Conservation (phyloP, 192 early-diverging fungal genomes). For the Entomortierella beljakovae region DNA sequence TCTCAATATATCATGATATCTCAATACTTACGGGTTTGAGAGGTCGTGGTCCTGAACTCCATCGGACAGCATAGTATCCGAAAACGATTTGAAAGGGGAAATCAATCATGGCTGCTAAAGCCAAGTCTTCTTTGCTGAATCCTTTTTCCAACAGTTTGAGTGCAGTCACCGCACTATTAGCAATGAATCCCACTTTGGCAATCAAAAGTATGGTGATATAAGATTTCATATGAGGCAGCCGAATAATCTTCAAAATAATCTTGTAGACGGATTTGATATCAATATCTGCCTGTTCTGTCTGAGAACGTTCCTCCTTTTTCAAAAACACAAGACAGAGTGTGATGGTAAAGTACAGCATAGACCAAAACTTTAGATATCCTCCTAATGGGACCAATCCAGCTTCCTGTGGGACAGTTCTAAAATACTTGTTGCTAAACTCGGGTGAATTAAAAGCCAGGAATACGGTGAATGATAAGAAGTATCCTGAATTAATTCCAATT, state of each 20-base stretch:
- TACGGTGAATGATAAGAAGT: slow-evolving; percentile 96
- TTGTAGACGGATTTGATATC: slow-evolving; percentile 80
- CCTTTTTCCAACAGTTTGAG: slow-evolving; percentile 97
- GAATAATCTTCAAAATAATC: slow-evolving; percentile 90
- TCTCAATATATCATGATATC: neutral
- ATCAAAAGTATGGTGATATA: slow-evolving; percentile 86
- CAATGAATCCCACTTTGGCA: slow-evolving; percentile 94
- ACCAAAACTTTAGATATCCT: slow-evolving; percentile 94
- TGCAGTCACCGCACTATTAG: slow-evolving; percentile 93
- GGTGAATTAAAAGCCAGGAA: slow-evolving; percentile 95
- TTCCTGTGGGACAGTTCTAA: slow-evolving; percentile 72
- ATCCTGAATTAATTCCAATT: slow-evolving; percentile 95
- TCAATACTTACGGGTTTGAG: slow-evolving; percentile 77
- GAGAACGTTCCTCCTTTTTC: slow-evolving; percentile 70
- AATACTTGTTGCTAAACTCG: slow-evolving; percentile 96
- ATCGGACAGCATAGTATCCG: slow-evolving; percentile 97
- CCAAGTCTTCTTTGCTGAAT: slow-evolving; percentile 94
- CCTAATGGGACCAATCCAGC: slow-evolving; percentile 84
- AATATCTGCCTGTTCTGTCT: slow-evolving; percentile 54
- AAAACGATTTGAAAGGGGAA: slow-evolving; percentile 97
- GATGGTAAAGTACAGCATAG: slow-evolving; percentile 85
- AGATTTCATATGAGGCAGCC: slow-evolving; percentile 87
- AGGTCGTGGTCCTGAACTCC: slow-evolving; percentile 89
- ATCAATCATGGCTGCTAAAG: slow-evolving; percentile 91
- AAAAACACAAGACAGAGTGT: slow-evolving; percentile 84